Conservation (phyloP, 108 stramenopile species). For the Chaetoceros muelleri region DNA sequence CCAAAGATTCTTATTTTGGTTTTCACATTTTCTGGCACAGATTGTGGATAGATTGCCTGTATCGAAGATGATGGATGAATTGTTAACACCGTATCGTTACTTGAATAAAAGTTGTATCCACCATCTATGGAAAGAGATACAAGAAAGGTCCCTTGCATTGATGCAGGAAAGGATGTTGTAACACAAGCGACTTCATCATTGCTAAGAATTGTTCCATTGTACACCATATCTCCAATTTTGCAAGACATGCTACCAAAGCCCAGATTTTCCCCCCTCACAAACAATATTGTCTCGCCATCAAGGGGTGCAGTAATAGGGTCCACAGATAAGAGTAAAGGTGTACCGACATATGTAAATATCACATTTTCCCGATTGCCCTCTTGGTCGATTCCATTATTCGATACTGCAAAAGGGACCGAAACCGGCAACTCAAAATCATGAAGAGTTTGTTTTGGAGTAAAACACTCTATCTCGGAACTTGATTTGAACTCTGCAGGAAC, state of each 20-base stretch:
- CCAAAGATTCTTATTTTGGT: not conserved
- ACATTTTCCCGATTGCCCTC: not conserved
- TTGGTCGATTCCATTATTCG: slow-evolving; percentile 22
- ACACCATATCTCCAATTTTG: not conserved
- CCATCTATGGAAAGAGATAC: not conserved
- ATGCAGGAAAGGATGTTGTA: not conserved
- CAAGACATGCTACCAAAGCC: not conserved
- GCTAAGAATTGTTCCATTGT: not conserved
- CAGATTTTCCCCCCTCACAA: not conserved
- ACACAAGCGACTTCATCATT: not conserved
- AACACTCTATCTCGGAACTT: slow-evolving; percentile 11
- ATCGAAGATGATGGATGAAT: not conserved
- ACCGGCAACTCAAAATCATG: not conserved
- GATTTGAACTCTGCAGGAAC: slow-evolving; percentile 11
- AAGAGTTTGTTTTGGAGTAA: slow-evolving; percentile 17
- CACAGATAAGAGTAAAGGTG: not conserved
- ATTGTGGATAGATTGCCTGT: not conserved
- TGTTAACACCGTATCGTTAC: not conserved
- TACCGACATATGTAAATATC: not conserved
- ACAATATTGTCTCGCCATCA: not conserved
- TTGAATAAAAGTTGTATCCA: not conserved
- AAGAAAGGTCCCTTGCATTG: not conserved
- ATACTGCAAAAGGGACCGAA: slow-evolving; percentile 4
- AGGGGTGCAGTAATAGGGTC: not conserved
- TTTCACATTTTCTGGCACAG: not conserved